phyloP scores from a whole-genome alignment of 257 asterid species.

The Solanum lycopersicoides region DNA sequence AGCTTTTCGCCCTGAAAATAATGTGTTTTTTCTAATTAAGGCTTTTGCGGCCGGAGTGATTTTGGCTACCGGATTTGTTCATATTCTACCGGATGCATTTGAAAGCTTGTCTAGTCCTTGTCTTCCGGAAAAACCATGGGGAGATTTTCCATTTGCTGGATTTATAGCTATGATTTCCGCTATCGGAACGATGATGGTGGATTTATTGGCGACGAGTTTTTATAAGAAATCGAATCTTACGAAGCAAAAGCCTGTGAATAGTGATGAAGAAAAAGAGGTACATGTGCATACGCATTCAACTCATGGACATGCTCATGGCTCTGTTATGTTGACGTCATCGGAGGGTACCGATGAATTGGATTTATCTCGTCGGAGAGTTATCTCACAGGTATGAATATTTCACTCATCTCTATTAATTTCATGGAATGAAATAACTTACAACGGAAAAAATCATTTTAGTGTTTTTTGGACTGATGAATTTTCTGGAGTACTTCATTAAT shows the following conservation, averaged over 20 bases:
- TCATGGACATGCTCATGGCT: conserved; percentile 16
- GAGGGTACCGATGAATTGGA: background rate
- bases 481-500: too few species aligned
- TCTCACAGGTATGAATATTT: conserved; percentile 9
- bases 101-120: background rate
- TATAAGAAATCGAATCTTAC: background rate
- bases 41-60: conserved; percentile 29
- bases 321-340: background rate
- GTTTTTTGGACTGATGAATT: too few species aligned
- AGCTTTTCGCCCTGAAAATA: conserved; percentile 1
- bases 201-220: background rate
- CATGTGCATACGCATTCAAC: conserved; percentile 15
- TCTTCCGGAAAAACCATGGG: conserved; percentile 4
- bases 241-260: background rate
- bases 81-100: conserved; percentile 5
- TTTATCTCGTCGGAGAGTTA: conserved; percentile 8
- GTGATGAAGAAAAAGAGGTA: conserved; percentile 4
- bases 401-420: too few species aligned
- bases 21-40: conserved; percentile 15
- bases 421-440: background rate
- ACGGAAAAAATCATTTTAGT: too few species aligned
- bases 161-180: conserved; percentile 8
- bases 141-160: conserved; percentile 3
- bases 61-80: conserved; percentile 25
- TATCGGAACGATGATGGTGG: conserved; percentile 5